Evolutionary conservation across 1,139 yeast genomes (phyloP).

Genomic region (Candida sanyaensis): DNA sequence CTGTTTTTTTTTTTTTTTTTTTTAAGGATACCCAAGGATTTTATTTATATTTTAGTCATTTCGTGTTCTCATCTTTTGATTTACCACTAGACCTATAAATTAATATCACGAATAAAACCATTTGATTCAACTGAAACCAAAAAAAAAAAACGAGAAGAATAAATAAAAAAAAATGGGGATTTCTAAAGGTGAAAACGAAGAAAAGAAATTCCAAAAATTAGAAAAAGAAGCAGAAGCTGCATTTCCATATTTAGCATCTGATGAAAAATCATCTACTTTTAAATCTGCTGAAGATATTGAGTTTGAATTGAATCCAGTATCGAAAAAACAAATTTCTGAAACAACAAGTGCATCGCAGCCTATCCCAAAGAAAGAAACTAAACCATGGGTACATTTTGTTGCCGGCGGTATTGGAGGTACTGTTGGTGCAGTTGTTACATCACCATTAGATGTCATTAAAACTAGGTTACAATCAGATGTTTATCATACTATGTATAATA

Average conservation of each 20-base stretch:
- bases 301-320: slow-evolving; percentile 11
- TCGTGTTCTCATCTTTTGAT: too few relatives aligned
- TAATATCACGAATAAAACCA: too few relatives aligned
- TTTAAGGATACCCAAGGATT: background rate
- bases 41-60: background rate
- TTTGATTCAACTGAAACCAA: background rate
- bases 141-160: too few relatives aligned
- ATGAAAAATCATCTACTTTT: slow-evolving; percentile 59
- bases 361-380: slow-evolving; percentile 28
- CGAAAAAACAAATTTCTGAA: slow-evolving; percentile 1
- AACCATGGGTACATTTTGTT: slow-evolving; percentile 95
- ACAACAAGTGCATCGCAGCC: background rate
- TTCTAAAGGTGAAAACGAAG: slow-evolving; percentile 10
- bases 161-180: slow-evolving; percentile 6
- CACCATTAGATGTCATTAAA: slow-evolving; percentile 96
- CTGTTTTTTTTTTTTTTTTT: too few relatives aligned
- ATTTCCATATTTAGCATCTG: slow-evolving; percentile 65
- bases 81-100: too few relatives aligned
- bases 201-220: slow-evolving; percentile 24
- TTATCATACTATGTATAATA: slow-evolving; percentile 45
- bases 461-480: slow-evolving; percentile 93
- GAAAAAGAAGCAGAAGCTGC: slow-evolving; percentile 61
- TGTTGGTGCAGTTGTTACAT: slow-evolving; percentile 93
- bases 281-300: slow-evolving; percentile 32
- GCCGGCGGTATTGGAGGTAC: slow-evolving; percentile 99